Evolutionary conservation across 208 protist species (phyloP), one percentile per base, ranked within the genome.

Genomic region (Trypanosoma theileri): DNA sequence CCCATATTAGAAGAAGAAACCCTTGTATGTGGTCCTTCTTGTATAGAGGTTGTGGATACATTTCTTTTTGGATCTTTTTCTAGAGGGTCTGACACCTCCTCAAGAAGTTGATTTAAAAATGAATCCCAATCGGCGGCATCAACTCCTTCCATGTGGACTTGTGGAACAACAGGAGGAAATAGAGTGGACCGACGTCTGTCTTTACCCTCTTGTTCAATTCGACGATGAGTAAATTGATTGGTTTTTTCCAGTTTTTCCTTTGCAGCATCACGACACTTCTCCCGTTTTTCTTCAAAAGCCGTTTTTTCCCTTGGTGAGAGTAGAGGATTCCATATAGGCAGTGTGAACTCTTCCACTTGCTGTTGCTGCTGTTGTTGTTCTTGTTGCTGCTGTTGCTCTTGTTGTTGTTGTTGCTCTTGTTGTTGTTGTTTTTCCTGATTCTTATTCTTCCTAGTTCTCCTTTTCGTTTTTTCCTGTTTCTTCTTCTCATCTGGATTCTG

Each of bases 21-120:
- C n/a, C n/a, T n/a, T n/a, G n/a, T n/a, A n/a, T n/a, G n/a, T n/a
- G 28, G 28, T 35, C 1, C 28, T 35, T 35, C 28, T 35, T 35
- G 1, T 35, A 8, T 6, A 35, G 28, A 35, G 28, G 28, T 35
- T 35, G 28, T 35, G 1, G 4, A 6, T 35, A 8, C 28, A 35
- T 35, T 1, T 35, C 28, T 35, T 35, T 35, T 6, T 35, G 28
- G 1, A 35, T 35, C 28, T 35, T 6, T 35, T 6, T 8, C 28
- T 1, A 35, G 28, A 4, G 59, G 55, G 45, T 63, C 56, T n/a
- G 10, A 13, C 1, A 74, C 53, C 8, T 74, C 61, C 0, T 57
- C 54, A 10, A 74, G 46, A n/a, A 74, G 55, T 41, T 52, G 45
- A 31, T 61, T 17, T 21, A 63, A 14, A 63, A 74, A 74, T 9